phyloP scores from a whole-genome alignment of 208 protist genomes.

The Leishmania braziliensis region DNA sequence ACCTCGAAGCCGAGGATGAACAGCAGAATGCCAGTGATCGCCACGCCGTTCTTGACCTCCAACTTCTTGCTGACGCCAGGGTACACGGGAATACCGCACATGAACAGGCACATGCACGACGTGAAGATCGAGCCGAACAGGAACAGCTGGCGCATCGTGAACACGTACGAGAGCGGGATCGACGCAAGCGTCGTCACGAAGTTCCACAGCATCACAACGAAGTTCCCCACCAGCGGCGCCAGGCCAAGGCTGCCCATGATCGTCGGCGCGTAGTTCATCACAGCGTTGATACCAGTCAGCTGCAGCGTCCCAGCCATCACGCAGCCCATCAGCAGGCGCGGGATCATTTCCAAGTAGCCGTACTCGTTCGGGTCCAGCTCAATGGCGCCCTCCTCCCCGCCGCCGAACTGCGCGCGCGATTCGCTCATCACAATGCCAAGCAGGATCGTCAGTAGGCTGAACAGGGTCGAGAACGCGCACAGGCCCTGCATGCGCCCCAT shows the following conservation, averaged over 20 bases:
- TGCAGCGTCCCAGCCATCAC: conserved; percentile 72
- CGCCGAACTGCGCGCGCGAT: conserved; percentile 27
- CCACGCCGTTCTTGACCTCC: conserved; percentile 65
- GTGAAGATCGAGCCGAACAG: conserved; percentile 58
- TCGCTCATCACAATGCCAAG: conserved; percentile 13
- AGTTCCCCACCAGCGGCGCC: conserved; percentile 72
- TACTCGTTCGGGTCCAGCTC: conserved; percentile 52
- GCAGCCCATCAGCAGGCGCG: conserved; percentile 53
- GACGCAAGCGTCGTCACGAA: conserved; percentile 80
- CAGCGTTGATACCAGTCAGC: conserved; percentile 87
- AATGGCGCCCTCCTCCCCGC: conserved; percentile 4
- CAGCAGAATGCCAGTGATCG: conserved; percentile 76
- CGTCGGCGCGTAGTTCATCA: conserved; percentile 88
- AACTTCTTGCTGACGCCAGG: conserved; percentile 50
- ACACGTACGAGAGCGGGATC: conserved; percentile 65
- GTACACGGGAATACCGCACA: conserved; percentile 84
- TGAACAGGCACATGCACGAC: conserved; percentile 66
- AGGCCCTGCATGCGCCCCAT: conserved; percentile 70
- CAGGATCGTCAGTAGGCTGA: conserved; percentile 60
- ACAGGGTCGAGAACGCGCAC: conserved; percentile 61
- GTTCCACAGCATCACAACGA: conserved; percentile 88
- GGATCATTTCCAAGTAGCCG: conserved; percentile 47
- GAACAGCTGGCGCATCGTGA: conserved; percentile 83
- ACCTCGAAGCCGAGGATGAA: conserved; percentile 84
- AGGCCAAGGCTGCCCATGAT: conserved; percentile 75